phyloP scores from a whole-genome alignment of 768 basidiomycete genomes.

The Postia placenta region DNA sequence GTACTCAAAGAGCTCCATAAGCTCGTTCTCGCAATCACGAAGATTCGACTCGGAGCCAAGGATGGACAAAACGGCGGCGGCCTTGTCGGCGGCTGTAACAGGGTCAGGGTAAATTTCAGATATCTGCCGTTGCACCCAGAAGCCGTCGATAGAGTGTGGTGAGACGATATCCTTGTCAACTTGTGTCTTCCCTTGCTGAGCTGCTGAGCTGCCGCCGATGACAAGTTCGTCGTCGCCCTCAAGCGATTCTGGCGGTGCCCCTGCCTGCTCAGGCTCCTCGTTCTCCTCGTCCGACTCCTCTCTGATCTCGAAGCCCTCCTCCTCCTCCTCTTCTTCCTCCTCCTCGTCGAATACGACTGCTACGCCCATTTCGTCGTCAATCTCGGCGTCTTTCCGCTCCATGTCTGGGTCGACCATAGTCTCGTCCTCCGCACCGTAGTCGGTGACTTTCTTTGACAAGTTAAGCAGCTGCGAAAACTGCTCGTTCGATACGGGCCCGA shows the following conservation, averaged over 20 bases:
- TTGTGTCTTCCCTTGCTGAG: conserved; percentile 40
- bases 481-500: conserved; percentile 63
- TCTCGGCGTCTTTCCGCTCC: conserved; percentile 80
- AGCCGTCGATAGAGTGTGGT: conserved; percentile 89
- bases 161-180: conserved; percentile 76
- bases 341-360: conserved; percentile 98
- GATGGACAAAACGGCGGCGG: conserved; percentile 74
- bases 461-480: conserved; percentile 76
- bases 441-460: conserved; percentile 92
- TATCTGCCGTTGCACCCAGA: conserved; percentile 97
- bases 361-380: conserved; percentile 96
- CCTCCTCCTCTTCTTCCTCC: conserved; percentile 89
- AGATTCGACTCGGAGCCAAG: conserved; percentile 82
- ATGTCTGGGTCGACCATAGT: conserved; percentile 69
- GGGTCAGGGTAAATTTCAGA: conserved; percentile 90
- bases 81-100: conserved; percentile 89
- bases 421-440: conserved; percentile 89
- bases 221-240: conserved; percentile 68
- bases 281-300: conserved; percentile 79
- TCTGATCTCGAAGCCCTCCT: conserved; percentile 80
- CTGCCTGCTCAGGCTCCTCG: conserved; percentile 49
- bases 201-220: conserved; percentile 56
- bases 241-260: conserved; percentile 36
- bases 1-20: conserved; percentile 97
- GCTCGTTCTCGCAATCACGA: conserved; percentile 91